These are phyloP conservation scores for Delphinella strobiligena DNA, from an alignment of 2,329 filamentous ascomycete genomes.

Conservation along the genomic window DNA sequence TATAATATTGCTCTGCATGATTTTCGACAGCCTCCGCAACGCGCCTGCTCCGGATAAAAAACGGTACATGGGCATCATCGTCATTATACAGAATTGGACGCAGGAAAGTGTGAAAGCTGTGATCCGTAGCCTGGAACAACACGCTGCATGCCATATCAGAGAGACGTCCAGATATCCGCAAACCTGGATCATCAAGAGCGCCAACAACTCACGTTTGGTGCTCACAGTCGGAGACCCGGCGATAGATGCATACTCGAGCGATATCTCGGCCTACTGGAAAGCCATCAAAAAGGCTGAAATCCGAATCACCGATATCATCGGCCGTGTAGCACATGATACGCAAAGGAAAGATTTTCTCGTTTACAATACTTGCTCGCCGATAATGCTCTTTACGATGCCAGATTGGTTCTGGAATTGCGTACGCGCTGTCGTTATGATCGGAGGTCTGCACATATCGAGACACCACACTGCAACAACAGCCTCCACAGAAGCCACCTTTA, in stretches of 20 bases:
- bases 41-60: background rate
- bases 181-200: background rate
- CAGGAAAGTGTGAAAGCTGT: background rate
- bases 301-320: background rate
- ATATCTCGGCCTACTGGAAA: background rate
- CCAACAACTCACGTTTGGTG: background rate
- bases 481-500: background rate
- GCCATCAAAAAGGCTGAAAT: background rate
- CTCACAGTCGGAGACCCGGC: background rate
- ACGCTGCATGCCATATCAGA: background rate
- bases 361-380: background rate
- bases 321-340: background rate
- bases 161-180: background rate
- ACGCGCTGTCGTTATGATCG: background rate
- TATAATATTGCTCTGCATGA: background rate
- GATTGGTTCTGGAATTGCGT: background rate
- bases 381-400: background rate
- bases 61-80: background rate
- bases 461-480: background rate
- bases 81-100: background rate
- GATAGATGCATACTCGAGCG: background rate
- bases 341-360: background rate
- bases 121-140: background rate
- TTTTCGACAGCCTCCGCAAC: background rate
- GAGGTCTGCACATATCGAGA: no score